Base-by-base conservation (phyloP, 1,284 basidiomycete genomes). In the Hypsizygus ulmarius region DNA sequence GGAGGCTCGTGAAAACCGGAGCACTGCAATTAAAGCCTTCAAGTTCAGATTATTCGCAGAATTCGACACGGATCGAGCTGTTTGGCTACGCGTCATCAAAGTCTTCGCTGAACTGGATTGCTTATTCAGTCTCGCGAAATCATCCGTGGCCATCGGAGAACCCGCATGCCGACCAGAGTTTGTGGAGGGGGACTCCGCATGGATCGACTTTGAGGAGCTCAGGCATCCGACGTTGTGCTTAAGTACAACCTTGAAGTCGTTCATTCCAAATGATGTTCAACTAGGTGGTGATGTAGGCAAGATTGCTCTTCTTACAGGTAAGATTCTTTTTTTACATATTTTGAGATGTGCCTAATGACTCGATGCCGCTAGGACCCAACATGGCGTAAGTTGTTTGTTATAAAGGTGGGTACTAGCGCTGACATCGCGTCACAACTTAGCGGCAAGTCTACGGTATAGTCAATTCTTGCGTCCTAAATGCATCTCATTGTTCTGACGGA, bases 231-330 rank as follows among this genome's bases (percentile, higher is more conserved):
- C 87, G 6, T 69, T 95, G 60, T 82, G 78, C 55, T 63, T 78
- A 49, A 80, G 73, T 54, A 71, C 78, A 14, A 75, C 70, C 43
- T 56, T 87, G 47, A 81, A 82, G 58, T 74, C 79, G 54, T 99
- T 99, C 64, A 98, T 99, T 58, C 89, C 97, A 2, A 99, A 99
- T 64, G 79, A 97, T 65, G 82, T 99, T 38, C 84, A 84, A 59
- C 75, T 99, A 16, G 97, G 97, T 19, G 83, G 82, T 3, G 76
- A 81, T 42, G 76, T 78, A 2, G 85, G 89, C 27, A 84, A 91
- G 57, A 87, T 97, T 58, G 87, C 90, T 5, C 70, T 99, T 50
- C 70, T 99, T 45, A 99, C 97, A 11, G 96, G 95, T 77, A 49
- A 36, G 78, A 67, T 40, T 49, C 15, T 41, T 42, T n/a, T 38